phyloP scores from a whole-genome alignment of 2,329 filamentous ascomycete genomes.

The Diaporthe ampelina region DNA sequence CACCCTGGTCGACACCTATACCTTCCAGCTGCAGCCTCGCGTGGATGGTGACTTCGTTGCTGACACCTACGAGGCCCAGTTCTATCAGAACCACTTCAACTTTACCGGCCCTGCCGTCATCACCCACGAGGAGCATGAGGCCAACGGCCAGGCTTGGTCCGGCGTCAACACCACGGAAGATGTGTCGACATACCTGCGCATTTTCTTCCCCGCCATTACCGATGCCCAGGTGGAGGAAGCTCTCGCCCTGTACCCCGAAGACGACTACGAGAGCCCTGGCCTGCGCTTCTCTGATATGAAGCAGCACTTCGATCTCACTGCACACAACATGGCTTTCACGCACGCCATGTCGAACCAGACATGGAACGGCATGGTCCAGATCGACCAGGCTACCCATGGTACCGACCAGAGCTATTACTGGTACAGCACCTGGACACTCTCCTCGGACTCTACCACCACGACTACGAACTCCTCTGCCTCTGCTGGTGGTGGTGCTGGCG shows the following conservation, averaged over 20 bases:
- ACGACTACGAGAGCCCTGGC: conserved; percentile 51
- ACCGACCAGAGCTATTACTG: conserved; percentile 55
- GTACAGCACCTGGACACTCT: conserved; percentile 47
- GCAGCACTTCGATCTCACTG: conserved; percentile 52
- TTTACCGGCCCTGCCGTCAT: conserved; percentile 53
- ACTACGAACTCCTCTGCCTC: conserved; percentile 40
- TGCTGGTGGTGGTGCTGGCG: conserved; percentile 28
- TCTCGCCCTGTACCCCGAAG: conserved; percentile 50
- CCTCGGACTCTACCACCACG: conserved; percentile 37
- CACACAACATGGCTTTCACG: conserved; percentile 52
- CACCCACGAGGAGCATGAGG: conserved; percentile 53
- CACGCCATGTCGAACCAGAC: conserved; percentile 53
- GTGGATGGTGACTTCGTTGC: conserved; percentile 53
- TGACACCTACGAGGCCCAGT: conserved; percentile 53
- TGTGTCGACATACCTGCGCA: conserved; percentile 48
- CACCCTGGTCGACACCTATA: conserved; percentile 46
- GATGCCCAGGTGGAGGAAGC: conserved; percentile 50
- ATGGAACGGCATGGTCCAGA: conserved; percentile 52
- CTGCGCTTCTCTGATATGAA: conserved; percentile 54
- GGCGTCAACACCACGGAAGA: conserved; percentile 52
- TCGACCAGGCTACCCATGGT: conserved; percentile 51
- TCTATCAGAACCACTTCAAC: conserved; percentile 54
- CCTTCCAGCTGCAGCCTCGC: conserved; percentile 53
- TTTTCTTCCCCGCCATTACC: conserved; percentile 53
- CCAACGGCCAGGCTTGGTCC: conserved; percentile 48